Evolutionary conservation across 352 stramenopile species (phyloP), one percentile per base, ranked within the genome.

Genomic region (Phytophthora ohioensis): DNA sequence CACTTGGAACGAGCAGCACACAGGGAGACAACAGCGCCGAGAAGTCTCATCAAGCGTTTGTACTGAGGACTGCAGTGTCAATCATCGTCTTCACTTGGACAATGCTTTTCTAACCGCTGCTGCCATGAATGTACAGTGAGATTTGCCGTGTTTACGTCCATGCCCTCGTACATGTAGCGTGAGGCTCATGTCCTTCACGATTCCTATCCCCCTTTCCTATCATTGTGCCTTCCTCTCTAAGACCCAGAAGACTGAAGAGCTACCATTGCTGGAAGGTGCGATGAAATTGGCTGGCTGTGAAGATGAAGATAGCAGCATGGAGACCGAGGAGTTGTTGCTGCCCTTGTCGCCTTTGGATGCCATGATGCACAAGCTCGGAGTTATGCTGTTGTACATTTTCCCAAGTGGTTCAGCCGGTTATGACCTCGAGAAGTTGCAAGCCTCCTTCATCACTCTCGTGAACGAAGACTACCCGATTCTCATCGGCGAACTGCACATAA

Each of bases 311-410:
- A 27, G 55, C 41, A 43, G 0, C 55, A 47, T 32, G 4, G 31
- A 38, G 31, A 54, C 31, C 6, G 38, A 52, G 21, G 53, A 64
- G 10, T 3, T n/a, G 5, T 27, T 76, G 52, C 34, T 72, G 8
- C 57, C 63, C 48, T 47, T 91, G 46, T 85, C 82, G 1, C 79
- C 79, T 17, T 63, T 89, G 54, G 82, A 91, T 52, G 69, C 78
- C 0, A 73, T 78, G 67, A 87, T 91, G 82, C 61, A 63, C 30
- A 57, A 56, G 7, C 75, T 88, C 21, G 61, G 66, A 30, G 57
- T 91, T 51, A 67, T 71, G 34, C 69, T 87, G 21, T 60, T 91
- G 57, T 87, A 86, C 71, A 67, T 87, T 46, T 88, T 82, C 54
- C 78, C 67, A 36, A 41, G 62, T 4, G 6, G 9, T 31, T 41